Evolutionary conservation across 495 filamentous ascomycete genomes (phyloP).

Genomic region (Daldinia bambusicola): DNA sequence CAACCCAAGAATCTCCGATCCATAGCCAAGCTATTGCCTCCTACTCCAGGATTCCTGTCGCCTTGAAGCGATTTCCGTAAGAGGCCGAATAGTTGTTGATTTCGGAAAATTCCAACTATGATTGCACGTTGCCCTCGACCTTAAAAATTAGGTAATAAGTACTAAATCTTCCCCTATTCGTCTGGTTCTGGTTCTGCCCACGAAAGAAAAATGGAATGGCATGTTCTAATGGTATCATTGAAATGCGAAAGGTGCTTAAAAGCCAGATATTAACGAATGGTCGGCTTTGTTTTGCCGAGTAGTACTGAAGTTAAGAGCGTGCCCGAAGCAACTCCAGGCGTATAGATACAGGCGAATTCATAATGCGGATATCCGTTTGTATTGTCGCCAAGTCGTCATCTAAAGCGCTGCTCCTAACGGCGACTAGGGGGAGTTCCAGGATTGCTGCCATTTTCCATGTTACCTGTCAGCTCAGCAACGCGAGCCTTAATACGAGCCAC

Average conservation of each 20-base stretch:
- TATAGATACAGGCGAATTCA: slow-evolving; percentile 24
- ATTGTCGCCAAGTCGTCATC: slow-evolving; percentile 35
- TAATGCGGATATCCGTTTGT: slow-evolving; percentile 23
- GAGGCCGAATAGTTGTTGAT: slow-evolving; percentile 17
- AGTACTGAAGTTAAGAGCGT: slow-evolving; percentile 16
- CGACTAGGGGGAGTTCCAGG: slow-evolving; percentile 44
- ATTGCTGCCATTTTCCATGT: slow-evolving; percentile 65
- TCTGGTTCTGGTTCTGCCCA: slow-evolving; percentile 34
- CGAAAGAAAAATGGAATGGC: slow-evolving; percentile 33
- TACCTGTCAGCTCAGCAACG: slow-evolving; percentile 91
- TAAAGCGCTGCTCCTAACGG: slow-evolving; percentile 47
- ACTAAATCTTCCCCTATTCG: slow-evolving; percentile 22
- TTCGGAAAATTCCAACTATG: slow-evolving; percentile 16
- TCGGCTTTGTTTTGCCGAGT: slow-evolving; percentile 6
- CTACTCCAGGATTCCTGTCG: slow-evolving; percentile 29
- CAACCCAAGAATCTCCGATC: slow-evolving; percentile 31
- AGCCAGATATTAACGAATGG: slow-evolving; percentile 29
- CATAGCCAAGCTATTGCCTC: slow-evolving; percentile 36
- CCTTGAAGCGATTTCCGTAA: slow-evolving; percentile 31
- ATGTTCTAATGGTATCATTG: slow-evolving; percentile 52
- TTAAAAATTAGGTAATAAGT: slow-evolving; percentile 28
- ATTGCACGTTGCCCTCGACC: slow-evolving; percentile 13
- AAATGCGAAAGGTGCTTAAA: slow-evolving; percentile 35
- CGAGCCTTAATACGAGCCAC: slow-evolving; percentile 98
- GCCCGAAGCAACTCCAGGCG: slow-evolving; percentile 14